phyloP scores from a whole-genome alignment of 2,329 filamentous ascomycete genomes.

The Pyricularia grisea region DNA sequence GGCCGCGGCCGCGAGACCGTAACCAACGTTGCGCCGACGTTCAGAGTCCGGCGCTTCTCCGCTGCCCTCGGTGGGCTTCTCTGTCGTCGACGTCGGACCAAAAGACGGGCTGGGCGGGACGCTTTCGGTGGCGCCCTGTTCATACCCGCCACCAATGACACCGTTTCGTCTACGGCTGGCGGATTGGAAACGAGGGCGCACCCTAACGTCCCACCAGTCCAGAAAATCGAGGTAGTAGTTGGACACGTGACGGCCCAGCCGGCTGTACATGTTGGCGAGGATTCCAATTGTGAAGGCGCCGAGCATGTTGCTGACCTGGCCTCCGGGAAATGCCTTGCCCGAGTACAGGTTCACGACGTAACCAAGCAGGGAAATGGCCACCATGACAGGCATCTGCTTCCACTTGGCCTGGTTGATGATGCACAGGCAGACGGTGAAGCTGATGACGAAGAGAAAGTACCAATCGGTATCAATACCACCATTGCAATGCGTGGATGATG shows the following conservation, averaged over 20 bases:
- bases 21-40: constrained; percentile 35
- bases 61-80: not conserved
- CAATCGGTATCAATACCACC: constrained; percentile 30
- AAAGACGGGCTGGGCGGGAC: not conserved
- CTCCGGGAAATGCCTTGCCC: constrained; percentile 54
- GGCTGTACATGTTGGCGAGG: constrained; percentile 69
- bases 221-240: constrained; percentile 43
- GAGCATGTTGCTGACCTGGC: constrained; percentile 70
- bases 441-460: constrained; percentile 50
- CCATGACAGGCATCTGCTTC: constrained; percentile 69
- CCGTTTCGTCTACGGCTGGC: constrained; percentile 2
- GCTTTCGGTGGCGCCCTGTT: not conserved
- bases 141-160: not conserved
- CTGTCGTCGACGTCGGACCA: not conserved
- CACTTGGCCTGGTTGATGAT: constrained; percentile 65
- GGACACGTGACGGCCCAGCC: constrained; percentile 49
- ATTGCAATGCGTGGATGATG: constrained; percentile 32
- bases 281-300: constrained; percentile 70
- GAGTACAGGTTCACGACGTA: constrained; percentile 70
- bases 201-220: constrained; percentile 40
- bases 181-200: constrained; percentile 25
- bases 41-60: not conserved
- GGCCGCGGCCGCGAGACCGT: constrained; percentile 73
- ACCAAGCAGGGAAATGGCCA: constrained; percentile 62
- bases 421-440: constrained; percentile 56